A percentile compares a stretch with the other conserved stretches of the same genome.
These are phyloP conservation scores for Tuber magnatum DNA, from an alignment of 495 filamentous ascomycete species.

Conservation along the genomic window DNA sequence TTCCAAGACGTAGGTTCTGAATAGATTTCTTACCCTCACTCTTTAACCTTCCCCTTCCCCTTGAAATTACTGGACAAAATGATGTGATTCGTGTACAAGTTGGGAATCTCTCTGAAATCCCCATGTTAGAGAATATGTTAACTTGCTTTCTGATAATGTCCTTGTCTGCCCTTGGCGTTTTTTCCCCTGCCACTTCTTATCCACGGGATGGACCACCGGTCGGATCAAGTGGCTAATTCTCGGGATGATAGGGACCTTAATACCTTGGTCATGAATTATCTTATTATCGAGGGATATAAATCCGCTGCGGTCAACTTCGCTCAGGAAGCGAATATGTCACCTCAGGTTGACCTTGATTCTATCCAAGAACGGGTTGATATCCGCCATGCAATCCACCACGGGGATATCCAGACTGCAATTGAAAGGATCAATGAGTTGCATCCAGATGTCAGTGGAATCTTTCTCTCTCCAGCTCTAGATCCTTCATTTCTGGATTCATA, in stretches of 20 bases:
- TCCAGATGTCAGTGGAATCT: constrained; percentile 63
- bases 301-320: constrained; percentile 88
- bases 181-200: constrained; percentile 16
- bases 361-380: constrained; percentile 75
- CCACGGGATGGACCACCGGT: neutral
- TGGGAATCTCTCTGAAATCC: constrained; percentile 99
- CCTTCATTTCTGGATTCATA: constrained; percentile 63
- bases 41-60: constrained; percentile 8
- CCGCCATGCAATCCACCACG: constrained; percentile 68
- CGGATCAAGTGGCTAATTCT: constrained; percentile 9
- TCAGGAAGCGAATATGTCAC: constrained; percentile 78
- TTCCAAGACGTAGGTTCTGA: constrained; percentile 71
- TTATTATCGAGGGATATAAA: constrained; percentile 93
- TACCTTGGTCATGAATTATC: constrained; percentile 89
- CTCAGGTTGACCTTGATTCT: constrained; percentile 59
- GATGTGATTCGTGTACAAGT: constrained; percentile 81
- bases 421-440: constrained; percentile 82
- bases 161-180: constrained; percentile 23
- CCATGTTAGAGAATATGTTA: constrained; percentile 76
- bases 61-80: constrained; percentile 47
- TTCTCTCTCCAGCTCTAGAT: constrained; percentile 12
- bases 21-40: constrained; percentile 14
- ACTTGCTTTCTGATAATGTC: constrained; percentile 61
- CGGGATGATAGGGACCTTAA: constrained; percentile 73
- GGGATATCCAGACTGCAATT: constrained; percentile 77